A percentile compares a stretch with the other conserved stretches of the same genome.
These are phyloP conservation scores for Arthrinium puccinioides DNA, from an alignment of 2,329 filamentous ascomycete species.

Conservation along the genomic window DNA sequence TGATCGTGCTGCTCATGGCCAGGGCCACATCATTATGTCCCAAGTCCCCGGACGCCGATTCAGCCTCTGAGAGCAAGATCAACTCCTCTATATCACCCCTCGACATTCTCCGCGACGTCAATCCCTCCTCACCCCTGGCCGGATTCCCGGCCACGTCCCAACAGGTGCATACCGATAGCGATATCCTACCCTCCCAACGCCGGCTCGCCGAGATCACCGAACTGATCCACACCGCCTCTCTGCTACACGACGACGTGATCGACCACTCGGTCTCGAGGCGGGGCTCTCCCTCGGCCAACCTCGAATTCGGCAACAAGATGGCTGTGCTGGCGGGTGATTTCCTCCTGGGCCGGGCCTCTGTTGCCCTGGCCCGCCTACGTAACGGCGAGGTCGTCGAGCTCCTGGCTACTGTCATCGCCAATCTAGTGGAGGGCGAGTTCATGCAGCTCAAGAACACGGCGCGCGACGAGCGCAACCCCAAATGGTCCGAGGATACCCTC, in stretches of 20 bases:
- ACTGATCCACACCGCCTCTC: conserved; percentile 91
- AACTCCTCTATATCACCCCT: conserved; percentile 48
- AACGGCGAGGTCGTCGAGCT: conserved; percentile 94
- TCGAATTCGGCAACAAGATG: conserved; percentile 99
- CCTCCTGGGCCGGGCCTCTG: conserved; percentile 83
- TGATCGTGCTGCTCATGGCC: conserved; percentile 95
- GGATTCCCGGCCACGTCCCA: conserved; percentile 34
- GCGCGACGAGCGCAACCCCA: conserved; percentile 73
- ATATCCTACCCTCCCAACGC: conserved; percentile 87
- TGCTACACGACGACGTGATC: conserved; percentile 97
- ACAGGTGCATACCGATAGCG: conserved; percentile 41
- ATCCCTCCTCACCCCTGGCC: conserved; percentile 62
- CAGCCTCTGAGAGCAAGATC: conserved; percentile 27
- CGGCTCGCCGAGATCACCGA: conserved; percentile 94
- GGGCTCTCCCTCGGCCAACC: conserved; percentile 79
- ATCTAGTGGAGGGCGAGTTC: conserved; percentile 96
- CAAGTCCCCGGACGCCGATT: conserved; percentile 38
- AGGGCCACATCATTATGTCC: conserved; percentile 78
- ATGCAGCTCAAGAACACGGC: conserved; percentile 99
- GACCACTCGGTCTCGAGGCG: conserved; percentile 84
- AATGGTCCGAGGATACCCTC: conserved; percentile 82
- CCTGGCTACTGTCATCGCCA: conserved; percentile 91
- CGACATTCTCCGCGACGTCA: conserved; percentile 66
- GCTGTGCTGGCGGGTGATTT: conserved; percentile 97
- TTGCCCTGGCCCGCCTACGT: conserved; percentile 80